phyloP scores from a whole-genome alignment of 2,329 filamentous ascomycete species.

The Fusarium palustre region DNA sequence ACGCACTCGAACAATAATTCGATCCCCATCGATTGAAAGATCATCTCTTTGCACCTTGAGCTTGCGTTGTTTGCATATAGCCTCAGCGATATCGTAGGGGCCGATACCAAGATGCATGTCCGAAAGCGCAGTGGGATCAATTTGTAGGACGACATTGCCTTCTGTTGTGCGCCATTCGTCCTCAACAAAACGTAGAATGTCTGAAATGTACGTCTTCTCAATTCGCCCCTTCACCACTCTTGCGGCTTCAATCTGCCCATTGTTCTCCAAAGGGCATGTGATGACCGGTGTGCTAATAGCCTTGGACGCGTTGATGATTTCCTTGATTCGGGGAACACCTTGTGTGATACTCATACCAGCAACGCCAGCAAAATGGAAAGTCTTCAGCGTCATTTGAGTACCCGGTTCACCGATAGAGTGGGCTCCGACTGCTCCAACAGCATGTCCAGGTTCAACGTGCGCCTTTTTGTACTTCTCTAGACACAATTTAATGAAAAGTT shows the following conservation, averaged over 20 bases:
- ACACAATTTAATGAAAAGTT: constrained; percentile 82
- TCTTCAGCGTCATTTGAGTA: constrained; percentile 99
- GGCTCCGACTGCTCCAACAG: constrained; percentile 94
- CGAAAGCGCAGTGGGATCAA: constrained; percentile 82
- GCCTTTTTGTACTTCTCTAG: constrained; percentile 91
- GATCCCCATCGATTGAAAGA: constrained; percentile 68
- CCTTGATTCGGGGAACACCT: constrained; percentile 99
- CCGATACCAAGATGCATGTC: constrained; percentile 85
- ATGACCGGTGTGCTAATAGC: constrained; percentile 95
- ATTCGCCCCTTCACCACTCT: constrained; percentile 92
- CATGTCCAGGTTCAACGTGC: constrained; percentile 92
- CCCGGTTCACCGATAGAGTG: constrained; percentile 98
- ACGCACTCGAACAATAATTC: constrained; percentile 79
- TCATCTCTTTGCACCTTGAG: constrained; percentile 79
- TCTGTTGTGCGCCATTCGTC: constrained; percentile 86
- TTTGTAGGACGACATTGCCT: constrained; percentile 81
- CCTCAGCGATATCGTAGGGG: constrained; percentile 76
- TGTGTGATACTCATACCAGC: constrained; percentile 99
- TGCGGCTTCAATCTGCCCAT: constrained; percentile 80
- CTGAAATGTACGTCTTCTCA: constrained; percentile 91
- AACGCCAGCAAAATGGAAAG: constrained; percentile 99
- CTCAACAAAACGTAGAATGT: constrained; percentile 83
- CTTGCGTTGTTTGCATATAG: constrained; percentile 85
- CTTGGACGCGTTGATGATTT: constrained; percentile 99
- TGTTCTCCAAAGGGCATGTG: constrained; percentile 83